Percentiles rank a stretch among this genome's conserved stretches.
These are phyloP conservation scores for Astrothelium subdiscretum DNA, from an alignment of 495 filamentous ascomycete genomes.

Conservation along the genomic window DNA sequence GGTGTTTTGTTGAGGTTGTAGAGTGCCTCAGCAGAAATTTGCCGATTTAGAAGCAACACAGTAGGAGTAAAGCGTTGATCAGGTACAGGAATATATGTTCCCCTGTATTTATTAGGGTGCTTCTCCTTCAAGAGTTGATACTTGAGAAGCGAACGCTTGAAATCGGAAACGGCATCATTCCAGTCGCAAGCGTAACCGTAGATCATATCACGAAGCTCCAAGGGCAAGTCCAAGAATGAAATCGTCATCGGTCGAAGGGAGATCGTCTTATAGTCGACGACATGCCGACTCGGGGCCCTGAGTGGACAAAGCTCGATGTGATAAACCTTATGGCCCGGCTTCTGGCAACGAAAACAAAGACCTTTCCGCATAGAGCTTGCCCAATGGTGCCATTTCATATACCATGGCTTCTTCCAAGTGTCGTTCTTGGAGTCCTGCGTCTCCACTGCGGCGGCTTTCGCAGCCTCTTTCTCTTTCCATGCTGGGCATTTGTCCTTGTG, in stretches of 20 bases:
- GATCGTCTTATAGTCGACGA: not conserved
- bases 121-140: not conserved
- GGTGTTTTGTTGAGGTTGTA: not conserved
- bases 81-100: slow-evolving; percentile 23
- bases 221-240: slow-evolving; percentile 11
- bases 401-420: not conserved
- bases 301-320: not conserved
- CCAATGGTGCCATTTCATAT: not conserved
- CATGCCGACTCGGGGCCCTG: not conserved
- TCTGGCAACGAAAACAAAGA: not conserved
- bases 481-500: not conserved
- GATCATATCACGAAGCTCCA: slow-evolving; percentile 14
- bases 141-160: slow-evolving; percentile 11
- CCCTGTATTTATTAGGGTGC: not conserved
- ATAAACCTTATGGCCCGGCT: not conserved
- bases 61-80: slow-evolving; percentile 12
- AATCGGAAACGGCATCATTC: slow-evolving; percentile 5
- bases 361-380: not conserved
- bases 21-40: slow-evolving; percentile 14
- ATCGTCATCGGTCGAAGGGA: not conserved
- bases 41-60: slow-evolving; percentile 15
- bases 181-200: slow-evolving; percentile 9
- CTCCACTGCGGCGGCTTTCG: not conserved
- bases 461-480: not conserved
- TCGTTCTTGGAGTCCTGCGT: not conserved